A percentile compares a stretch with the other conserved stretches of the same genome.
Conservation (phyloP, 257 asterid genomes). For the Lycium barbarum region DNA sequence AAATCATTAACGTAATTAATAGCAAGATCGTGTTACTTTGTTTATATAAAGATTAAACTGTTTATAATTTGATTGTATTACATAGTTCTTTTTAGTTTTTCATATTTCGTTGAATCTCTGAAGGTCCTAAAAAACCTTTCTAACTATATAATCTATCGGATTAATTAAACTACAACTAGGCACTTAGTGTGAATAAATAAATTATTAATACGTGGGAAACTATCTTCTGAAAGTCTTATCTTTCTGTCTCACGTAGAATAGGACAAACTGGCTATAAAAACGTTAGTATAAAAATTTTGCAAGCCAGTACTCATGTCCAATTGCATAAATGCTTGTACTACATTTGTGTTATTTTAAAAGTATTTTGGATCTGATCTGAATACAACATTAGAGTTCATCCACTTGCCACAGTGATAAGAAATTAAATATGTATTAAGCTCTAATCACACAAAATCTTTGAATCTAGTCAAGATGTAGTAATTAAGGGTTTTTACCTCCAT, state of each 20-base stretch:
- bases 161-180: no score
- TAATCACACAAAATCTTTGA: slow-evolving; percentile 1
- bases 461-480: not conserved
- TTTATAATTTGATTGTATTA: no score
- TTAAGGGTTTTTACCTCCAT: not conserved
- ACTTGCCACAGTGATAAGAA: not conserved
- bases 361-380: not conserved
- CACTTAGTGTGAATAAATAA: not conserved
- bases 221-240: not conserved
- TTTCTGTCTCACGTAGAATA: not conserved
- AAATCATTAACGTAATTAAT: no score
- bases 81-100: no score
- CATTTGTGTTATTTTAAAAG: not conserved
- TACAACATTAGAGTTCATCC: not conserved
- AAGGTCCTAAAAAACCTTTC: no score
- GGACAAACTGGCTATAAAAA: not conserved
- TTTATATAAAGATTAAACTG: no score
- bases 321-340: not conserved
- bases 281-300: not conserved
- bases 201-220: not conserved
- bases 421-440: not conserved
- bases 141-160: no score
- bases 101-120: no score
- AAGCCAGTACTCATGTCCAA: not conserved
- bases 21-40: no score